Base-by-base conservation (phyloP, 306 rosid species). In the Pyrus communis region DNA sequence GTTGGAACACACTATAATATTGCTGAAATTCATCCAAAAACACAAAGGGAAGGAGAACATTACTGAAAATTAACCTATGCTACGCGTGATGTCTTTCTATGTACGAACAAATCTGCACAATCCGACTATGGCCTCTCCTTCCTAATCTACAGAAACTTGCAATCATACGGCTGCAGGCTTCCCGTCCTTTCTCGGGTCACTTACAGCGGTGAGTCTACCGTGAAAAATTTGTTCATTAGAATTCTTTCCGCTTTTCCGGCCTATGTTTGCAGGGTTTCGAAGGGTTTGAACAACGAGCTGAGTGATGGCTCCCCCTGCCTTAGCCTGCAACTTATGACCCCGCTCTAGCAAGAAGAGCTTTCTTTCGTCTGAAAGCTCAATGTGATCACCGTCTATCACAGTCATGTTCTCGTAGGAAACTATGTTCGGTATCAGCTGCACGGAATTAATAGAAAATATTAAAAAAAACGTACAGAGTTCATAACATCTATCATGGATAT, bases 101-200 rank as follows among this genome's bases (percentile, higher is more conserved):
- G 28, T 25, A 61, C 35, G 18, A 27, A 25, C 35, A 61, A 25
- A 31, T 64, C n/a, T 30, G 69, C 42, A 18, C 69, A 64, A 46
- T 69, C 51, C 59, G 13, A 30, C 21, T 57, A 28, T 9, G 74
- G 21, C 62, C 75, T 18, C 57, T 30, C 45, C 52, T 2, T n/a
- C 23, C 5, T n/a, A 33, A 55, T 35, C 25, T 35, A 57, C 9
- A 79, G 78, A 58, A 28, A 61, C 40, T 46, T 23, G 76, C 27
- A 75, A 73, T 75, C 76, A 93, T 43, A 81, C 77, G 22, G 93
- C 95, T 1, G 98, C 97, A 0, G 98, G 97, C 75, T 15, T 70
- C 33, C 98, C 97, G 54, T 91, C 89, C 79, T 92, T 95, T 83
- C 98, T 83, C 3, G 92, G 97, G 75, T 95, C 98, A 78, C 98